A percentile compares a stretch with the other conserved stretches of the same genome.
phyloP scores from a whole-genome alignment of 2,329 filamentous ascomycete genomes.

The Lasiodiplodia sp. region DNA sequence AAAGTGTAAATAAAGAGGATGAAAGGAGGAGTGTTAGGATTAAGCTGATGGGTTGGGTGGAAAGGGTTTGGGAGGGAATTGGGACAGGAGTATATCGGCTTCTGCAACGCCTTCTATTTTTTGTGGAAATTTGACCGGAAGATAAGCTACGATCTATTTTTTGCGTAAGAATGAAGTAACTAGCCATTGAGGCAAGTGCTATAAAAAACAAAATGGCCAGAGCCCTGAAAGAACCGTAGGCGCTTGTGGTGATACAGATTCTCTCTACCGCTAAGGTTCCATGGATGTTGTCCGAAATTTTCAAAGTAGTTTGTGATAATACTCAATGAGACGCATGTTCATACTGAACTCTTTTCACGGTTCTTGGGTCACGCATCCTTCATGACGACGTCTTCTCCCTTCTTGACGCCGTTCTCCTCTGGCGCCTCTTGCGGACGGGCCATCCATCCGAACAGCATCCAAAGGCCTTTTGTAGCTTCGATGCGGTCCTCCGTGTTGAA shows the following conservation, averaged over 20 bases:
- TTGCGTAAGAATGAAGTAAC: not conserved
- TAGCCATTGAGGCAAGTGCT: not conserved
- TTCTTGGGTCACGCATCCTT: conserved; percentile 5
- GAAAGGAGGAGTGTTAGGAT: too few species aligned
- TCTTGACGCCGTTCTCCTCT: not conserved
- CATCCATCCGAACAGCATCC: conserved; percentile 58
- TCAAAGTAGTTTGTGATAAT: not conserved
- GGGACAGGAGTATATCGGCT: not conserved
- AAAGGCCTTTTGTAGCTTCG: conserved; percentile 64
- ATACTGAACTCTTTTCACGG: not conserved
- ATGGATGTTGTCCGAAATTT: not conserved
- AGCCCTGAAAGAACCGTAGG: not conserved
- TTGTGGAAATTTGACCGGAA: not conserved
- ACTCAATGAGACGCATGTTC: not conserved
- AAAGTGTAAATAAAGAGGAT: not conserved
- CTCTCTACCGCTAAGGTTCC: not conserved
- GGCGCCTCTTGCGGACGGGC: conserved; percentile 8
- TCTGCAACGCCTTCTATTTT: not conserved
- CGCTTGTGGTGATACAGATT: not conserved
- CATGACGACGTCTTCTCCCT: conserved; percentile 15
- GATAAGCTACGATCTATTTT: conserved; percentile 15
- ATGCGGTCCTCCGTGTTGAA: conserved; percentile 61
- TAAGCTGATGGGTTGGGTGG: not conserved
- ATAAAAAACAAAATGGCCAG: not conserved
- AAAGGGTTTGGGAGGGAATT: not conserved